Evolutionary conservation across 805 yeast genomes (phyloP).

Genomic region (Metschnikowia dekortorum): DNA sequence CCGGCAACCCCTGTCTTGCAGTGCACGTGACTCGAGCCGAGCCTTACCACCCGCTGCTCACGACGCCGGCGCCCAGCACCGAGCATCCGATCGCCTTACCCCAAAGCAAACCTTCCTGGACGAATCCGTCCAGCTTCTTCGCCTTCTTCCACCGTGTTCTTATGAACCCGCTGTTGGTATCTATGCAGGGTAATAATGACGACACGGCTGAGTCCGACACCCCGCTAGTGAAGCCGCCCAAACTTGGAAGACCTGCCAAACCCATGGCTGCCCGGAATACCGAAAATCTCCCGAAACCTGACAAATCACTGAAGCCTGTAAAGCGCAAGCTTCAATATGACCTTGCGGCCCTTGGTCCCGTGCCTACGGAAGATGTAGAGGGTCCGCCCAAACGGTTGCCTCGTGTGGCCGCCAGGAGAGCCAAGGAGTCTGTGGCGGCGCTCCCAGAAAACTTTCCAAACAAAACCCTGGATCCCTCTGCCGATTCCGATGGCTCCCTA

Average conservation of each 20-base stretch:
- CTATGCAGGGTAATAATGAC: neutral
- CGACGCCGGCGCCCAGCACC: neutral
- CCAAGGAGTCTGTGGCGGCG: slow-evolving; percentile 1
- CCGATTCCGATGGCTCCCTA: neutral
- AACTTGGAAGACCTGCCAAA: neutral
- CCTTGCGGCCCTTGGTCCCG: slow-evolving; percentile 1
- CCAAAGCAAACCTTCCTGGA: neutral
- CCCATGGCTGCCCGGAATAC: neutral
- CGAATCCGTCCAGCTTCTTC: neutral
- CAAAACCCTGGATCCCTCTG: neutral
- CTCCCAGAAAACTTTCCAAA: neutral
- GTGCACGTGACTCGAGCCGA: neutral
- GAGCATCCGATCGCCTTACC: neutral
- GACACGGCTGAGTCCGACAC: neutral
- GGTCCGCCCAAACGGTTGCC: neutral
- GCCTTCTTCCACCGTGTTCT: neutral
- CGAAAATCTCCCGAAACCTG: neutral
- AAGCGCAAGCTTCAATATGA: neutral
- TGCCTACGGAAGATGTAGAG: neutral
- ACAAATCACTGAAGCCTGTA: neutral
- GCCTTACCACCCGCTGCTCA: neutral
- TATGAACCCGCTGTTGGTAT: neutral
- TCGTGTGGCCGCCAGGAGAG: neutral
- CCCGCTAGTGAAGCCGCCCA: neutral
- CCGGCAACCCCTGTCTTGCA: neutral